phyloP scores from a whole-genome alignment of 2,329 filamentous ascomycete species.

The Taxawa tesnikishii region DNA sequence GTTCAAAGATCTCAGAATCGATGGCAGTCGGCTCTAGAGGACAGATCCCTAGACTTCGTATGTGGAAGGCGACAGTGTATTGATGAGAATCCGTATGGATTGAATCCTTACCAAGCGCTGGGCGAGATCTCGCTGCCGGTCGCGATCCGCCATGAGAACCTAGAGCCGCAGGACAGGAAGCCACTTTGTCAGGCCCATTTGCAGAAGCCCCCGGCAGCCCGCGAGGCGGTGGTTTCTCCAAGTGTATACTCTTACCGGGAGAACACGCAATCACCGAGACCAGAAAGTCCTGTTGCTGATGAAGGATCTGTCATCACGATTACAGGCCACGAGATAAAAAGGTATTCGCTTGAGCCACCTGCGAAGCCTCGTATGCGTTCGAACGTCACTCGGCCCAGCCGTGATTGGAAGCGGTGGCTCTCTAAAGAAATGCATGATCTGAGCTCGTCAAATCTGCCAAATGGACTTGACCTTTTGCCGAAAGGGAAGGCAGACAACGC shows the following conservation, averaged over 20 bases:
- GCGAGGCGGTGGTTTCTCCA: slow-evolving; percentile 24
- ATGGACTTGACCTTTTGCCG: too few relatives aligned
- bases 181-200: slow-evolving; percentile 3
- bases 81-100: slow-evolving; percentile 19
- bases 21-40: slow-evolving; percentile 29
- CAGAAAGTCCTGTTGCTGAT: slow-evolving; percentile 14
- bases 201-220: too few relatives aligned
- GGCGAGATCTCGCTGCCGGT: slow-evolving; percentile 6
- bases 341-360: slow-evolving; percentile 23
- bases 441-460: too few relatives aligned
- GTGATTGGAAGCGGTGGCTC: slow-evolving; percentile 35
- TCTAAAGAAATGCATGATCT: slow-evolving; percentile 30
- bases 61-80: slow-evolving; percentile 14
- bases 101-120: slow-evolving; percentile 12
- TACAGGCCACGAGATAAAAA: slow-evolving; percentile 30
- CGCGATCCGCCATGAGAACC: slow-evolving; percentile 2
- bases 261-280: slow-evolving; percentile 22
- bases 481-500: too few relatives aligned
- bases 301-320: slow-evolving; percentile 27
- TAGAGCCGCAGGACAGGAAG: too few relatives aligned
- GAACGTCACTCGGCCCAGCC: slow-evolving; percentile 20
- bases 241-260: slow-evolving; percentile 35
- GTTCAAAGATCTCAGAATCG: slow-evolving; percentile 25
- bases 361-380: slow-evolving; percentile 8
- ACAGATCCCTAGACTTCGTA: slow-evolving; percentile 17